Evolutionary conservation across 495 filamentous ascomycete species (phyloP).

Genomic region (Letharia columbiana): DNA sequence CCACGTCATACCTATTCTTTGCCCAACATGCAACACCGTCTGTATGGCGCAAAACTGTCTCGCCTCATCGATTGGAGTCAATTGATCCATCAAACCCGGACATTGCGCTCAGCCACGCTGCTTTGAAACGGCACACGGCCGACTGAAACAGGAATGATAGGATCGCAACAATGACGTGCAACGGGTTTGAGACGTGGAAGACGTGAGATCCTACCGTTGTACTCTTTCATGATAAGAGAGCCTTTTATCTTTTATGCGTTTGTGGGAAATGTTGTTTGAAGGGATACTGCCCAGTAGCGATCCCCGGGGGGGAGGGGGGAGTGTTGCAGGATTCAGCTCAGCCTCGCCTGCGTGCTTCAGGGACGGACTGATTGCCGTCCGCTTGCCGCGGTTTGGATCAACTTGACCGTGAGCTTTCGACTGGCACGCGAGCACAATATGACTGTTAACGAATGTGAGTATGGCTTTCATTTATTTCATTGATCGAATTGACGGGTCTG

Average conservation of each 20-base stretch:
- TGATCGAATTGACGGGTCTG: neutral
- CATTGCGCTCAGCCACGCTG: neutral
- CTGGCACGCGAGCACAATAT: no score
- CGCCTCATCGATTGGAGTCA: neutral
- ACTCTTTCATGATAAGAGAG: neutral
- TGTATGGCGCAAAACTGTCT: neutral
- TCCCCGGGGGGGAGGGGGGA: neutral
- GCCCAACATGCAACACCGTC: neutral
- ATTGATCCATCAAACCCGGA: neutral
- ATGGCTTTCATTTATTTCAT: neutral
- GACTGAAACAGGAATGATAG: neutral
- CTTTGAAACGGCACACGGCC: neutral
- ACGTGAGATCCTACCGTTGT: neutral
- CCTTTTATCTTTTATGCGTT: neutral
- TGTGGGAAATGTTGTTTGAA: neutral
- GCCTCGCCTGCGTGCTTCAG: neutral
- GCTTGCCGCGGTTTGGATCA: no score
- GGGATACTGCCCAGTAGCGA: neutral
- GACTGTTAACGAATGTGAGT: no score
- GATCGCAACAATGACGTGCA: neutral
- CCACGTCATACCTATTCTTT: neutral
- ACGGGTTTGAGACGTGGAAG: neutral
- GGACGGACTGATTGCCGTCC: neutral
- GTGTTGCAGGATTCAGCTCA: conserved; percentile 2
- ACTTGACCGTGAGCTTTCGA: no score